Evolutionary conservation across 2,329 filamentous ascomycete species (phyloP).

Genomic region (Colletotrichum siamense): DNA sequence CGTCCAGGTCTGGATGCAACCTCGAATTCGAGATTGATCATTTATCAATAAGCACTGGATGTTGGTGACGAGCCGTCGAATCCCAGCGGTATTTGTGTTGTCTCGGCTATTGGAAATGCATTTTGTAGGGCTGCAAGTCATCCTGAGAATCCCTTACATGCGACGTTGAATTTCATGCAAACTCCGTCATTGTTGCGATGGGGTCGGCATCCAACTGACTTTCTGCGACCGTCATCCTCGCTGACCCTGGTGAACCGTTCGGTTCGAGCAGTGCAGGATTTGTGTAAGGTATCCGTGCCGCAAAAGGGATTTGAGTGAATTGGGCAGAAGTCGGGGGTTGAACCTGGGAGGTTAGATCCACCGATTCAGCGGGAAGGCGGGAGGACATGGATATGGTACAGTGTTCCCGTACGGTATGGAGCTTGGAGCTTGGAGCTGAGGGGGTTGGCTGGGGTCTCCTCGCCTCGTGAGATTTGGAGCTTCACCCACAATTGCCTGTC

Average conservation of each 20-base stretch:
- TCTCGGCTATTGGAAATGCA: background rate
- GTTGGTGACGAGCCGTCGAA: background rate
- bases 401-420: constrained; percentile 20
- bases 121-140: background rate
- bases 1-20: constrained; percentile 4
- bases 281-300: background rate
- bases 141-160: background rate
- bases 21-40: background rate
- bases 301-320: constrained; percentile 1
- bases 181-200: background rate
- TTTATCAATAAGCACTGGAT: background rate
- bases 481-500: constrained; percentile 4
- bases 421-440: background rate
- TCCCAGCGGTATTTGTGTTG: background rate
- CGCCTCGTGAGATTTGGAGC: constrained; percentile 5
- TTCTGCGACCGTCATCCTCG: background rate
- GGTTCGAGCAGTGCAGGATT: background rate
- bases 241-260: background rate
- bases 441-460: constrained; percentile 2
- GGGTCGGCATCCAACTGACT: background rate
- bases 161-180: constrained; percentile 11
- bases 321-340: background rate
- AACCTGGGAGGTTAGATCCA: constrained; percentile 9
- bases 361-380: constrained; percentile 18
- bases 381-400: constrained; percentile 19